Base-by-base conservation (phyloP, 176 grass and related monocot genomes). In the Triticum turgidum region DNA sequence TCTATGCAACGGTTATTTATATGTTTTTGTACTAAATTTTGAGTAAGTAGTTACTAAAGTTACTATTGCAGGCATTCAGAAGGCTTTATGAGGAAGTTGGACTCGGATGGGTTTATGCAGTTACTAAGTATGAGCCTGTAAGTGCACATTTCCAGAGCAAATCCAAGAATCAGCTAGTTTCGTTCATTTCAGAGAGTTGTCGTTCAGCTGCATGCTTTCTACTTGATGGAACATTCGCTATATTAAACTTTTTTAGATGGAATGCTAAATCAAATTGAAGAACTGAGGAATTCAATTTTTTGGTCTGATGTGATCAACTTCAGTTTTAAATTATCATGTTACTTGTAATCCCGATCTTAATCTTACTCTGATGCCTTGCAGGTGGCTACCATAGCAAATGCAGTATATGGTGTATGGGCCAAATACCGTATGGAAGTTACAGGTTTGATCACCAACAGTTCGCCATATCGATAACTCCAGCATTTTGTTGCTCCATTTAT, bases 71-170 rank as follows among this genome's bases (percentile, higher is more conserved):
- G 96, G 96, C 96, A 91, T 98, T 98, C 88, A 92, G 91, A 92
- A 91, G 67, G 88, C 82, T 98, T 65, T 98, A 98, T 34, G 90
- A 98, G 75, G 96, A 95, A 91, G 90, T 98, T 49, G 96, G 92
- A 69, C 90, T 98, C 66, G 96, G 96, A 76, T 98, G 96, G 96
- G 49, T 98, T 86, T 98, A 98, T 92, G 91, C 93, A 71, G 67
- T 96, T 88, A 98, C 96, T 59, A 96, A 96, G 74, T 96, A 92
- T 73, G 86, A 96, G 47, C 96, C 96, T 80, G 96, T 98, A 96
- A 95, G 93, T 98, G 25, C 37, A 86, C 68, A 72, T 33, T 58
- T 72, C 59, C 11, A 65, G 9, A 73, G 47, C 11, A 49, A 45
- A 52, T 51, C 13, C 30, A 39, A 69, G 5, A 11, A 66, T 80